Conservation (phyloP, 2,329 filamentous ascomycete genomes). For the Aphanocladium album region DNA sequence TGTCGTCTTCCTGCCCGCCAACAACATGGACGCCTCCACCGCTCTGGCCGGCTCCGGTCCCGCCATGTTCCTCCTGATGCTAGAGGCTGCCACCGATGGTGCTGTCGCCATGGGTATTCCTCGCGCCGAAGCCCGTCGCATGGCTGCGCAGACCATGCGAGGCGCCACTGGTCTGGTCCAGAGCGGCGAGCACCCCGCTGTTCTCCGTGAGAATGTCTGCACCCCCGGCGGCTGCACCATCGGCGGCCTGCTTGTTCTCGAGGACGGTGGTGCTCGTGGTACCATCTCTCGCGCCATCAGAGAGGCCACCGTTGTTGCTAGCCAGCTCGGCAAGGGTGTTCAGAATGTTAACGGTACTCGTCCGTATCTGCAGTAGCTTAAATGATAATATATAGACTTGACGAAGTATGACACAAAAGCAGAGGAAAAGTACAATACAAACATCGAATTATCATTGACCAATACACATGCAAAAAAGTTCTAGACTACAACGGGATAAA, state of each 20-base stretch:
- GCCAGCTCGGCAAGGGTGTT: slow-evolving; percentile 47
- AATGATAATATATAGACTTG: slow-evolving; percentile 22
- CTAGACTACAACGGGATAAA: slow-evolving; percentile 14
- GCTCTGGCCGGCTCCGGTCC: slow-evolving; percentile 71
- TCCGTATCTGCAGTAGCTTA: slow-evolving; percentile 7
- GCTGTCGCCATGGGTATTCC: slow-evolving; percentile 75
- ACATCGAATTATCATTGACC: background rate
- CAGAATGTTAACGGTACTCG: slow-evolving; percentile 33
- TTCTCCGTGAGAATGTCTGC: slow-evolving; percentile 70
- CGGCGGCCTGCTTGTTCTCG: slow-evolving; percentile 65
- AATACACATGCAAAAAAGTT: slow-evolving; percentile 10
- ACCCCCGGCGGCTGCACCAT: slow-evolving; percentile 77
- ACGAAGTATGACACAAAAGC: slow-evolving; percentile 15
- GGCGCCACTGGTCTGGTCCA: slow-evolving; percentile 66
- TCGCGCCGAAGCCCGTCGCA: slow-evolving; percentile 64
- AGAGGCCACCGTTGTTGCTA: slow-evolving; percentile 65
- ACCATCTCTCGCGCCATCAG: slow-evolving; percentile 63
- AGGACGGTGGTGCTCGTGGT: slow-evolving; percentile 66
- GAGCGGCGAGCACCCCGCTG: slow-evolving; percentile 67
- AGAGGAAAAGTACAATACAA: background rate
- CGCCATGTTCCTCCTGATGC: slow-evolving; percentile 69
- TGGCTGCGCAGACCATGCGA: slow-evolving; percentile 76
- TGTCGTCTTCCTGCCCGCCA: slow-evolving; percentile 61
- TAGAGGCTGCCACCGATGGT: slow-evolving; percentile 72
- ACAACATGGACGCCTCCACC: slow-evolving; percentile 67